Percentiles rank a stretch among this genome's conserved stretches.
These are phyloP conservation scores for Talaromyces ruber DNA, from an alignment of 495 filamentous ascomycete genomes.

Conservation along the genomic window DNA sequence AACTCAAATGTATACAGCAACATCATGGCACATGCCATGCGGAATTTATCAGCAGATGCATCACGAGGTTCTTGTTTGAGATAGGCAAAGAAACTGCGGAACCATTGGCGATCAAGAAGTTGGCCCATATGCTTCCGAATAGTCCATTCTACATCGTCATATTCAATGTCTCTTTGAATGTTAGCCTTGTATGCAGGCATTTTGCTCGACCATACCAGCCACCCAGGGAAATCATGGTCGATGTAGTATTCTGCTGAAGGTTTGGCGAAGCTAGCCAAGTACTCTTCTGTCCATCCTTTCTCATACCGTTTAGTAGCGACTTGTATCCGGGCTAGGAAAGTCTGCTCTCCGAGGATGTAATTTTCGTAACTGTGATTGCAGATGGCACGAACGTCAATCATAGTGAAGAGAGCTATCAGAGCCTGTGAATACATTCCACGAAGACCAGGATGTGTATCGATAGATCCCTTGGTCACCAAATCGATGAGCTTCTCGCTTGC, in stretches of 20 bases:
- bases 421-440: slow-evolving; percentile 72
- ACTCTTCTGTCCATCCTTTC: slow-evolving; percentile 67
- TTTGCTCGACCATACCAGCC: slow-evolving; percentile 89
- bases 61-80: slow-evolving; percentile 97
- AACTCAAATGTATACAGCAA: slow-evolving; percentile 85
- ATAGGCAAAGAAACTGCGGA: slow-evolving; percentile 78
- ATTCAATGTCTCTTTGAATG: slow-evolving; percentile 60
- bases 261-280: slow-evolving; percentile 67
- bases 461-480: slow-evolving; percentile 73
- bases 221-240: slow-evolving; percentile 87
- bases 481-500: slow-evolving; percentile 74
- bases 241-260: slow-evolving; percentile 81
- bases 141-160: slow-evolving; percentile 72
- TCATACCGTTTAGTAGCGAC: slow-evolving; percentile 65
- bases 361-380: slow-evolving; percentile 78
- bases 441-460: slow-evolving; percentile 83
- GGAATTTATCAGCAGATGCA: slow-evolving; percentile 71
- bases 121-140: slow-evolving; percentile 75
- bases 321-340: slow-evolving; percentile 63
- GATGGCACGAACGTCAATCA: slow-evolving; percentile 79
- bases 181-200: slow-evolving; percentile 71
- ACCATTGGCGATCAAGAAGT: slow-evolving; percentile 75
- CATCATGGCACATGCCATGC: slow-evolving; percentile 75
- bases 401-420: slow-evolving; percentile 69
- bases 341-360: slow-evolving; percentile 69